These are phyloP conservation scores for Tulasnella sp. DNA, from an alignment of 768 basidiomycete species.

Conservation along the genomic window DNA sequence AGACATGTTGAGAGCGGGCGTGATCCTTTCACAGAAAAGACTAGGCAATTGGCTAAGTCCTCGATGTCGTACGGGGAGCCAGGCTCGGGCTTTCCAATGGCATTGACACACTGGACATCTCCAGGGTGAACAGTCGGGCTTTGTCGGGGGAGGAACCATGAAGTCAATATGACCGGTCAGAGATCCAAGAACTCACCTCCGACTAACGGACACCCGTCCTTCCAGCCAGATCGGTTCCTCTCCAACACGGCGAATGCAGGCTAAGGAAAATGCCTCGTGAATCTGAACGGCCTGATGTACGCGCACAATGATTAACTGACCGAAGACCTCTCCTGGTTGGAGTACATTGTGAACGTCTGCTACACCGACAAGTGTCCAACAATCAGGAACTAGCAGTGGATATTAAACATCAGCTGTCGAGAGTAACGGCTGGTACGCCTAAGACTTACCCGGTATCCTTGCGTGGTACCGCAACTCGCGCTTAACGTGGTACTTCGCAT, in stretches of 20 bases:
- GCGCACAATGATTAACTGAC: constrained; percentile 29
- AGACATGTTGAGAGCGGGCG: constrained; percentile 16
- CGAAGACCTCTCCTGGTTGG: constrained; percentile 49
- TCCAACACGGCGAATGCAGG: constrained; percentile 30
- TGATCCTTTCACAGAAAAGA: constrained; percentile 44
- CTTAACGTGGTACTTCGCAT: constrained; percentile 23
- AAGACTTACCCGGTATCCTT: constrained; percentile 36
- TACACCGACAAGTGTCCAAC: constrained; percentile 62
- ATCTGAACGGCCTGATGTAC: background rate
- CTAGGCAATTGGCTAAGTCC: constrained; percentile 51
- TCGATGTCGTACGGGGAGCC: constrained; percentile 1
- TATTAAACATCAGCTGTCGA: background rate
- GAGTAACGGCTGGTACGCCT: background rate
- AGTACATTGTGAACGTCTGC: constrained; percentile 66
- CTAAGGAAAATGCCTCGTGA: background rate
- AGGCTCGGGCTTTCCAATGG: constrained; percentile 47
- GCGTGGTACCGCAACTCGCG: constrained; percentile 30
- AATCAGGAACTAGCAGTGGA: constrained; percentile 37
- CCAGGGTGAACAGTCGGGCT: constrained; percentile 69
- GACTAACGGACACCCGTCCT: constrained; percentile 50
- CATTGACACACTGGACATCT: constrained; percentile 53
- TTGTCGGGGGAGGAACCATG: constrained; percentile 21
- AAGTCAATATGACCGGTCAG: background rate
- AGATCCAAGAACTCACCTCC: background rate
- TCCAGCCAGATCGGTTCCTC: constrained; percentile 44